Percentiles rank a stretch among this genome's conserved stretches.
Conservation (phyloP, 306 rosid genomes). For the Rosa persica region DNA sequence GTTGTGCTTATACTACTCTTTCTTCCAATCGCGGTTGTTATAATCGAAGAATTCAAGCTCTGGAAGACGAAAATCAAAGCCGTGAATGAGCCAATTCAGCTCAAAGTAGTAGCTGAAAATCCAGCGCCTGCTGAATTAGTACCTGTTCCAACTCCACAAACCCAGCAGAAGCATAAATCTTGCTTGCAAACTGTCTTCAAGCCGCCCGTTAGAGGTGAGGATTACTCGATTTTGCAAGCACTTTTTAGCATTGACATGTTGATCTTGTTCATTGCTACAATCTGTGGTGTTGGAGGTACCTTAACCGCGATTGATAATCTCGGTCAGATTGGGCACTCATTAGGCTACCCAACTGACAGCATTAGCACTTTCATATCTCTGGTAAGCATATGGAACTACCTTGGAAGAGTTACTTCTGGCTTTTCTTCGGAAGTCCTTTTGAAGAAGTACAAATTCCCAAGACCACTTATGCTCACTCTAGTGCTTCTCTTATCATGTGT, state of each 20-base stretch:
- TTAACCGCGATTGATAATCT: slow-evolving; percentile 65
- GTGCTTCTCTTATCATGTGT: slow-evolving; percentile 51
- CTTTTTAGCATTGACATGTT: slow-evolving; percentile 69
- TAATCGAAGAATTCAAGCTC: slow-evolving; percentile 40
- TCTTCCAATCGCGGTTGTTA: slow-evolving; percentile 48
- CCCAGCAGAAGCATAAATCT: slow-evolving; percentile 15
- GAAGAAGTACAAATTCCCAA: slow-evolving; percentile 56
- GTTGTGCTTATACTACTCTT: slow-evolving; percentile 39
- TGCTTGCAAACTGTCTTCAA: slow-evolving; percentile 36
- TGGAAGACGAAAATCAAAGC: slow-evolving; percentile 32
- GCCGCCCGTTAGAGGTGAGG: slow-evolving; percentile 70
- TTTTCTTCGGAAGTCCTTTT: slow-evolving; percentile 55
- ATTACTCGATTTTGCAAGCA: slow-evolving; percentile 64
- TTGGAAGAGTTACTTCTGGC: slow-evolving; percentile 52
- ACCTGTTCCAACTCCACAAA: background rate
- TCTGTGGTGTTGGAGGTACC: slow-evolving; percentile 57
- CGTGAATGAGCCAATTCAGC: slow-evolving; percentile 10
- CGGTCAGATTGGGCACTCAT: slow-evolving; percentile 67
- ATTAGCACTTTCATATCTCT: slow-evolving; percentile 63
- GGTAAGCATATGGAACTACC: slow-evolving; percentile 74
- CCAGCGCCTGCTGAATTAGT: slow-evolving; percentile 16
- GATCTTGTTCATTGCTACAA: slow-evolving; percentile 40
- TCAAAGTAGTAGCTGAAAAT: slow-evolving; percentile 22
- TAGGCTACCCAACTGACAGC: slow-evolving; percentile 50
- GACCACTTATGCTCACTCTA: slow-evolving; percentile 51